These are phyloP conservation scores for Fusarium musae DNA, from an alignment of 2,329 filamentous ascomycete genomes.

Conservation along the genomic window DNA sequence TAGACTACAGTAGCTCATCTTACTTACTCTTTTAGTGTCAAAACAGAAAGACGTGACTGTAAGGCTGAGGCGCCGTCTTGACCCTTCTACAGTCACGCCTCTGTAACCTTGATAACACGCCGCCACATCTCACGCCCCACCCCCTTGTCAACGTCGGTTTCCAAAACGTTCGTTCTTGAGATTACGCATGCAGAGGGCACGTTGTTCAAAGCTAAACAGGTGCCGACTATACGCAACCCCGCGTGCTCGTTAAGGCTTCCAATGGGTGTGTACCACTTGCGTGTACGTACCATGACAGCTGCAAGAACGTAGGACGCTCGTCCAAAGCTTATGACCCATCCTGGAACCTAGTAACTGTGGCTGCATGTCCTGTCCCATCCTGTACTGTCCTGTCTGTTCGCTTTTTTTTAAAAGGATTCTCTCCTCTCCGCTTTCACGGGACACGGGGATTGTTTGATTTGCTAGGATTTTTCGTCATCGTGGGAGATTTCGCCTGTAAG, in stretches of 20 bases:
- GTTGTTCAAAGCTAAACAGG: background rate
- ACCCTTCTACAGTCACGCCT: background rate
- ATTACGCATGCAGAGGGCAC: background rate
- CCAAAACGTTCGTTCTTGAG: background rate
- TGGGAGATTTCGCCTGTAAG: background rate
- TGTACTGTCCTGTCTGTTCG: background rate
- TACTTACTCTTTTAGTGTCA: background rate
- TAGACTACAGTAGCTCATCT: background rate
- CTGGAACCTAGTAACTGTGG: background rate
- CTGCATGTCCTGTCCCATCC: background rate
- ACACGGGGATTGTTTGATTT: slow-evolving; percentile 6
- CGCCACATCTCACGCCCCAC: background rate
- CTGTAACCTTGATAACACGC: background rate
- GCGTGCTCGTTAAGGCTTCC: background rate
- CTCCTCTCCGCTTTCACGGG: slow-evolving; percentile 38
- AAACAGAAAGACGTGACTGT: background rate
- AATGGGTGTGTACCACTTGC: background rate
- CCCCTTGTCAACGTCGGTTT: background rate
- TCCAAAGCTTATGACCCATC: background rate
- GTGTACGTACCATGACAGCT: background rate
- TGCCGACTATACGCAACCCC: background rate
- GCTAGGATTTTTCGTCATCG: background rate
- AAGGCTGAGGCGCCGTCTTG: background rate
- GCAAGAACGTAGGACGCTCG: background rate
- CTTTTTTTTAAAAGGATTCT: slow-evolving; percentile 38